Evolutionary conservation across 2,329 filamentous ascomycete species (phyloP).

Genomic region (Hirsutella minnesotensis): DNA sequence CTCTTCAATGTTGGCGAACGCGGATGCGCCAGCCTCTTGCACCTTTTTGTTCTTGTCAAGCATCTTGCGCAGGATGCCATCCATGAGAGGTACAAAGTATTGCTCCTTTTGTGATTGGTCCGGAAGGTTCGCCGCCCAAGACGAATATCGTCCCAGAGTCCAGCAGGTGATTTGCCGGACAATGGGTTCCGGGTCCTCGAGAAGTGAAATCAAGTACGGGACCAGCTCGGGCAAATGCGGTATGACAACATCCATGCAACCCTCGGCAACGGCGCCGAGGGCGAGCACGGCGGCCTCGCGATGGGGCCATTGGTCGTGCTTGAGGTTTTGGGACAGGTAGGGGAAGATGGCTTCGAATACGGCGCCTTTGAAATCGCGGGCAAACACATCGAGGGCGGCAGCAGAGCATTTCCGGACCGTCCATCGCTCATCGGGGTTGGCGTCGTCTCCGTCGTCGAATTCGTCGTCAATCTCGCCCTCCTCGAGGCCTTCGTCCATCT

Average conservation of each 20-base stretch:
- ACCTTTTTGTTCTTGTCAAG: slow-evolving; percentile 96
- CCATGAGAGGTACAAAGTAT: slow-evolving; percentile 95
- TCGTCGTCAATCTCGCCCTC: slow-evolving; percentile 78
- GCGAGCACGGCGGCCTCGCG: slow-evolving; percentile 91
- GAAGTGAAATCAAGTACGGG: slow-evolving; percentile 75
- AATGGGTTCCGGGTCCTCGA: slow-evolving; percentile 77
- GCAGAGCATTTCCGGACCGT: slow-evolving; percentile 95
- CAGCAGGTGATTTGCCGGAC: slow-evolving; percentile 96
- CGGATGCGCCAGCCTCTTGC: slow-evolving; percentile 89
- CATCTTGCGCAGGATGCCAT: slow-evolving; percentile 89
- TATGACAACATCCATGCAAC: slow-evolving; percentile 79
- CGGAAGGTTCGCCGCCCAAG: slow-evolving; percentile 73
- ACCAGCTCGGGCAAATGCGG: slow-evolving; percentile 86
- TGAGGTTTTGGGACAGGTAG: slow-evolving; percentile 82
- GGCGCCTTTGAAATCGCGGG: slow-evolving; percentile 73
- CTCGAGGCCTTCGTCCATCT: slow-evolving; percentile 64
- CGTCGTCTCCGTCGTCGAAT: slow-evolving; percentile 63
- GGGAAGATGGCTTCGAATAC: slow-evolving; percentile 90
- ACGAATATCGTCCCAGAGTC: slow-evolving; percentile 87
- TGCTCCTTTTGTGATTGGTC: slow-evolving; percentile 55
- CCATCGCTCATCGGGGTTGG: slow-evolving; percentile 84
- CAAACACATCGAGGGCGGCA: slow-evolving; percentile 87
- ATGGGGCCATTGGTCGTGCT: slow-evolving; percentile 80
- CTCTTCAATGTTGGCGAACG: slow-evolving; percentile 92
- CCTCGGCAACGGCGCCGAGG: slow-evolving; percentile 87